Conservation (phyloP, 176 grass and related monocot species). For the Oryza brachyantha region DNA sequence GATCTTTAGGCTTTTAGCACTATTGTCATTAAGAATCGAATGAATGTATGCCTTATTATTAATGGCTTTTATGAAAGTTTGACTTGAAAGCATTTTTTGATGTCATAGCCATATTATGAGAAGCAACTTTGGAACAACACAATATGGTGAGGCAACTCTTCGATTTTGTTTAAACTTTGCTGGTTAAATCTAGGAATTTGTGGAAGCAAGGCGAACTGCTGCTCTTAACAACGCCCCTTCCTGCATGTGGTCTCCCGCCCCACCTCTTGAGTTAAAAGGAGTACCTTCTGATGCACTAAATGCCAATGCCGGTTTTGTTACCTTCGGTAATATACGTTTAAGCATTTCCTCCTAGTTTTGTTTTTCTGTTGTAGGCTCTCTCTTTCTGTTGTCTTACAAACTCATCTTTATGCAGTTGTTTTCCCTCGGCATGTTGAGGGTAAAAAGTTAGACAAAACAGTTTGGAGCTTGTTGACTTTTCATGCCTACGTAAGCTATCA, state of each 20-base stretch:
- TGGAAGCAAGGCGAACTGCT: conserved; percentile 87
- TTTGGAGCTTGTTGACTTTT: conserved; percentile 99
- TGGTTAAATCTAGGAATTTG: conserved; percentile 77
- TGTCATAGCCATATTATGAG: background rate
- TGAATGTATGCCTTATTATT: conserved; percentile 2
- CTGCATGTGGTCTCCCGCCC: conserved; percentile 84
- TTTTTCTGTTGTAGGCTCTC: conserved; percentile 10
- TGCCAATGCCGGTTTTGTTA: conserved; percentile 99
- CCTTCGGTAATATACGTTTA: conserved; percentile 74
- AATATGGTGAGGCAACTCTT: background rate
- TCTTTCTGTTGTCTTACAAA: conserved; percentile 8
- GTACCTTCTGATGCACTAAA: conserved; percentile 67
- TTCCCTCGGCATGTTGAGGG: conserved; percentile 87
- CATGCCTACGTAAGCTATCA: conserved; percentile 99
- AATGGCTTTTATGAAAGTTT: background rate
- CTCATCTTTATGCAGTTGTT: conserved; percentile 64
- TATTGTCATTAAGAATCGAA: background rate
- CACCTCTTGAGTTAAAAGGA: conserved; percentile 91
- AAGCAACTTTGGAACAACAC: background rate
- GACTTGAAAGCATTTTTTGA: background rate
- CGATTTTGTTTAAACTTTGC: background rate
- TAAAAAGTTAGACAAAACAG: conserved; percentile 88
- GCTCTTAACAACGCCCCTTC: conserved; percentile 83
- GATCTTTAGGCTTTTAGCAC: conserved; percentile 8
- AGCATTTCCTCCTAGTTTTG: background rate